These are phyloP conservation scores for Gnetum montanum DNA, from an alignment of 75 land plant species.

Conservation along the genomic window DNA sequence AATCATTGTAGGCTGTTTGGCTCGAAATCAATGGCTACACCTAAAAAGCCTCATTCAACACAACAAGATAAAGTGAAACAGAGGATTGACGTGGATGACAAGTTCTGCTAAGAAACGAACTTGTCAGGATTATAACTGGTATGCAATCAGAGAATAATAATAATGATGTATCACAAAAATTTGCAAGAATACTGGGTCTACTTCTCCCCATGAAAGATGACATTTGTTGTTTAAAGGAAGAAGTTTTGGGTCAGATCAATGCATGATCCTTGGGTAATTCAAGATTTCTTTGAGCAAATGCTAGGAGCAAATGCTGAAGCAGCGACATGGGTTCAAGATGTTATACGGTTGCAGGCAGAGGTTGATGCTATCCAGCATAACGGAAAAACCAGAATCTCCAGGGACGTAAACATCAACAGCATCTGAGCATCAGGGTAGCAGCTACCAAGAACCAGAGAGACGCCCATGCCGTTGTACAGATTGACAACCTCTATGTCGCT, in stretches of 20 bases:
- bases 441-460: too few species aligned
- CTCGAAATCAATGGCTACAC: neutral
- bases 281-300: neutral
- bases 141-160: neutral
- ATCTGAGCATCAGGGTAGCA: too few species aligned
- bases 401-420: too few species aligned
- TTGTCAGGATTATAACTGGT: neutral
- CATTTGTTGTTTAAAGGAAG: neutral
- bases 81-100: neutral
- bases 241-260: conserved; percentile 5
- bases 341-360: conserved; percentile 1
- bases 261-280: neutral
- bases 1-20: neutral
- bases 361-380: neutral
- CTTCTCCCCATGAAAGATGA: neutral
- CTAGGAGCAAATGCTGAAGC: conserved; percentile 1
- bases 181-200: neutral
- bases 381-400: neutral
- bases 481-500: too few species aligned
- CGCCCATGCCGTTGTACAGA: too few species aligned
- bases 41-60: neutral
- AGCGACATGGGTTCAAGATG: neutral
- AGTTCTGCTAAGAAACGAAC: neutral
- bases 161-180: neutral
- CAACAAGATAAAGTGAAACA: neutral